phyloP scores from a whole-genome alignment of 2,329 filamentous ascomycete genomes.

The Ophiostoma australiae region DNA sequence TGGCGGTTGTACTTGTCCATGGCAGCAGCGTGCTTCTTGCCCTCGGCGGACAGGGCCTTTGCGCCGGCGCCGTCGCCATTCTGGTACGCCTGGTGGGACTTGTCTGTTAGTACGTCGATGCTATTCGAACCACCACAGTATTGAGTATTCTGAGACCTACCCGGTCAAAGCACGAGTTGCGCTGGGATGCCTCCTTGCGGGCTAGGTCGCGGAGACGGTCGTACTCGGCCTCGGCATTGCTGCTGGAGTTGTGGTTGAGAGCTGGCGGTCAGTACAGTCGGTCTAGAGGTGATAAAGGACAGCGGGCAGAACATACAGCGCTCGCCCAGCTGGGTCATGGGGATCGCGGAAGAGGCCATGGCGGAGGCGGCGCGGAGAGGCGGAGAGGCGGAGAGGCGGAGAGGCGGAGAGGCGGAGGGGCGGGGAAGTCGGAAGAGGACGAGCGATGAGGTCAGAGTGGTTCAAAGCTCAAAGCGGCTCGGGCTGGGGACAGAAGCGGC shows the following conservation, averaged over 20 bases:
- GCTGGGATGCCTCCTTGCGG: constrained; percentile 72
- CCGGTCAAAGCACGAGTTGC: constrained; percentile 68
- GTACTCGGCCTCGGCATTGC: constrained; percentile 76
- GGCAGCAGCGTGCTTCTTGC: constrained; percentile 74
- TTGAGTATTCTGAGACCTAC: constrained; percentile 38
- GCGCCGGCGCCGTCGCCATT: constrained; percentile 77
- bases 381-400: background rate
- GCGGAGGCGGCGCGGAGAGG: constrained; percentile 11
- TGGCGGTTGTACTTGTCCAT: constrained; percentile 89
- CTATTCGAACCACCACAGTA: too few relatives aligned
- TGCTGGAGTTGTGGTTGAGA: constrained; percentile 67
- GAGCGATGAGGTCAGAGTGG: background rate
- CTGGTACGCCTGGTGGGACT: constrained; percentile 76
- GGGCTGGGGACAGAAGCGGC: background rate
- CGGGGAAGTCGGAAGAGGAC: background rate
- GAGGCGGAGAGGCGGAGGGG: background rate
- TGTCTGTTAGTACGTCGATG: background rate
- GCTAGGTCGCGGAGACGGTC: constrained; percentile 83
- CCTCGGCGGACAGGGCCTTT: constrained; percentile 77
- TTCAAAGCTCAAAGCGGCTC: background rate
- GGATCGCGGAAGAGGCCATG: constrained; percentile 32
- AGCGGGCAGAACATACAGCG: constrained; percentile 37
- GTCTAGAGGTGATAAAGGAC: background rate
- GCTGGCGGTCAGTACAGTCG: constrained; percentile 44
- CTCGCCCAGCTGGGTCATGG: constrained; percentile 43